Evolutionary conservation across 441 rosid species (phyloP).

Genomic region (Raphanus hybrid): DNA sequence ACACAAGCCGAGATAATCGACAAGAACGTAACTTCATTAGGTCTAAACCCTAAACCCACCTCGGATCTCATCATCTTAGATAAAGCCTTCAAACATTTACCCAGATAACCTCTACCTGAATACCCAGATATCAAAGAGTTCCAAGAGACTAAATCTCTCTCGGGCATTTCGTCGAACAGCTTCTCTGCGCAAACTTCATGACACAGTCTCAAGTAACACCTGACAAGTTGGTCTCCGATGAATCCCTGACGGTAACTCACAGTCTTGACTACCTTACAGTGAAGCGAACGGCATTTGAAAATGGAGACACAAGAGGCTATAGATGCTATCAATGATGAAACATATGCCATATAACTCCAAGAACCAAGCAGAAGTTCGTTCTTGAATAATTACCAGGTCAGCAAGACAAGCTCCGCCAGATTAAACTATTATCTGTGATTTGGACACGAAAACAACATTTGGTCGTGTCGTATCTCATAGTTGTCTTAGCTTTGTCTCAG

Average conservation of each 20-base stretch:
- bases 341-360: conserved; percentile 45
- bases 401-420: conserved; percentile 8
- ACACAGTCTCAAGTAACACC: conserved; percentile 48
- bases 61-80: conserved; percentile 52
- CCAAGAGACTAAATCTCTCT: conserved; percentile 67
- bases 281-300: conserved; percentile 44
- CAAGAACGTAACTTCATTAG: conserved; percentile 58
- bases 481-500: too few relatives aligned
- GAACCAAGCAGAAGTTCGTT: conserved; percentile 18
- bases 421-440: background rate
- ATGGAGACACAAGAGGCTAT: conserved; percentile 51
- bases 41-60: conserved; percentile 42
- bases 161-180: conserved; percentile 72
- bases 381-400: conserved; percentile 18
- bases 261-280: conserved; percentile 57
- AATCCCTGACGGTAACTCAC: conserved; percentile 66
- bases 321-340: conserved; percentile 52
- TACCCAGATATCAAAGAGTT: conserved; percentile 63
- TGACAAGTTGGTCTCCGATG: conserved; percentile 70
- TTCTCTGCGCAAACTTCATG: conserved; percentile 46
- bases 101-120: conserved; percentile 46
- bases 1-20: conserved; percentile 63
- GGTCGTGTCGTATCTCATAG: background rate
- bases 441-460: conserved; percentile 30
- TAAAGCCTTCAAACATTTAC: conserved; percentile 48